These are phyloP conservation scores for Daldinia childiae DNA, from an alignment of 495 filamentous ascomycete species.

Conservation along the genomic window DNA sequence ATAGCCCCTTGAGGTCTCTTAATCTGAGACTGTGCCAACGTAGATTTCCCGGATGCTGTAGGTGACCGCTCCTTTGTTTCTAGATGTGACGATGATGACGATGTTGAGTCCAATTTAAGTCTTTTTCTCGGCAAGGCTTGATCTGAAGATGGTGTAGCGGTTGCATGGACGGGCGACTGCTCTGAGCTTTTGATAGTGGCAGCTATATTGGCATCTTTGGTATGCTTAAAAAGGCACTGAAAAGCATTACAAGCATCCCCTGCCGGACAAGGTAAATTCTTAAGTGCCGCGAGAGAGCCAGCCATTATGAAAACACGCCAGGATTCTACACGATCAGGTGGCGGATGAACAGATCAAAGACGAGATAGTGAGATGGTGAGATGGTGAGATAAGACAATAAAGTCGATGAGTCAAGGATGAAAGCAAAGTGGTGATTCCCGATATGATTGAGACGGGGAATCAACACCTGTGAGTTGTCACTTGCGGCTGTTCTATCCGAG, in stretches of 20 bases:
- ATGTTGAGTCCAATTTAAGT: conserved; percentile 38
- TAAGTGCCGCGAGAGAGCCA: conserved; percentile 70
- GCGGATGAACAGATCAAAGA: neutral
- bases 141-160: conserved; percentile 12
- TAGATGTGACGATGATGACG: conserved; percentile 19
- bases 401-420: neutral
- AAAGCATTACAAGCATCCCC: conserved; percentile 56
- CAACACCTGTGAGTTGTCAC: neutral
- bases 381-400: neutral
- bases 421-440: neutral
- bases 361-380: neutral
- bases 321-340: neutral
- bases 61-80: neutral
- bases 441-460: neutral
- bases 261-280: conserved; percentile 70
- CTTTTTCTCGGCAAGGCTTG: conserved; percentile 36
- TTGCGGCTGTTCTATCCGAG: neutral
- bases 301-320: conserved; percentile 64
- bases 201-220: conserved; percentile 37
- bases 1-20: conserved; percentile 8
- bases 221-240: conserved; percentile 55
- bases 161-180: conserved; percentile 23
- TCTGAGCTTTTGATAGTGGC: conserved; percentile 4
- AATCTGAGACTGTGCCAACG: neutral
- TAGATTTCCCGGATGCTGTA: neutral